Conservation (phyloP, 805 yeast genomes). For the Pichia cephalocereana region DNA sequence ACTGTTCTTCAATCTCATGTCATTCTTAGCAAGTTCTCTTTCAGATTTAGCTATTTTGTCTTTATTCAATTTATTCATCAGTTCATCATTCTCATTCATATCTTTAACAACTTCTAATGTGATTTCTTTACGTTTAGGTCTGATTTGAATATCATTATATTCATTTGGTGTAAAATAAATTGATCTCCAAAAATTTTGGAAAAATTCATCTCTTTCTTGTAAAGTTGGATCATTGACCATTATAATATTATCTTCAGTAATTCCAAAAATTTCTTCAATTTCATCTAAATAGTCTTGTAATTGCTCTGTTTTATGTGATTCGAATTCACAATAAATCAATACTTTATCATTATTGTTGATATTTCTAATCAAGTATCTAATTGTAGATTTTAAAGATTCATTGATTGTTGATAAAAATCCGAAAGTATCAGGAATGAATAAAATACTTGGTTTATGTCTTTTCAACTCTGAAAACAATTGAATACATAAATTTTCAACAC, state of each 20-base stretch:
- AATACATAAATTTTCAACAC: conserved; percentile 77
- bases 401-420: conserved; percentile 65
- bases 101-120: conserved; percentile 24
- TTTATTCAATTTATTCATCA: conserved; percentile 2
- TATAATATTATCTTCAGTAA: conserved; percentile 39
- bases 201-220: conserved; percentile 47
- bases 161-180: conserved; percentile 60
- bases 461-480: conserved; percentile 82
- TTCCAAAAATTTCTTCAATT: conserved; percentile 49
- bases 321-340: conserved; percentile 66
- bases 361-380: conserved; percentile 59
- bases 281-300: conserved; percentile 27
- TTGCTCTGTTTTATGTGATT: conserved; percentile 35
- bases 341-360: conserved; percentile 66
- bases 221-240: conserved; percentile 32
- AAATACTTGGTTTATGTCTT: conserved; percentile 80
- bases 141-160: conserved; percentile 53
- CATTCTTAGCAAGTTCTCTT: conserved; percentile 36
- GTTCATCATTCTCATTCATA: not conserved
- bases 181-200: conserved; percentile 42
- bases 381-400: conserved; percentile 59
- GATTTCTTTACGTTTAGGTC: conserved; percentile 42
- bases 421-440: conserved; percentile 76
- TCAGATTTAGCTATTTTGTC: conserved; percentile 36
- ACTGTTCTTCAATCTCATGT: conserved; percentile 75